Evolutionary conservation across 2,329 filamentous ascomycete genomes (phyloP), one percentile per base, ranked within the genome.

Genomic region (Mycogone perniciosa): DNA sequence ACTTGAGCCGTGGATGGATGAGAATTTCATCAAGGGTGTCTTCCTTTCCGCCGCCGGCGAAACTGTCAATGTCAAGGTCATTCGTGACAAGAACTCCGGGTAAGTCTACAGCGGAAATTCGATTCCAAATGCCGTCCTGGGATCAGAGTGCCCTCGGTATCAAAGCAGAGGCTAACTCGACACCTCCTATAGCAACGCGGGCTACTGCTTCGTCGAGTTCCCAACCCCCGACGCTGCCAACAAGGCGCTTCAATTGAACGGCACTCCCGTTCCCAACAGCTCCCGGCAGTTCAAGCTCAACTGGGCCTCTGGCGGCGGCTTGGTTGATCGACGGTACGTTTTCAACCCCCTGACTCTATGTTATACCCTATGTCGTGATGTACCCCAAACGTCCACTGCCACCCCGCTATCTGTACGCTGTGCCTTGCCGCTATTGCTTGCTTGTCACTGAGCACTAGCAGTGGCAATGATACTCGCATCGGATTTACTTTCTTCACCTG

Each of bases 171-270:
- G 13, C 50, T 52, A 13, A 52, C 45, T 8, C 37, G 7, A 34
- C n/a, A 26, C 13, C 20, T 33, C 10, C 27, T 6, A 26, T 66
- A 95, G 89, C 63, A 99, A 96, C 69, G 93, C 93, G 57, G 93
- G 93, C 54, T 99, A 99, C 75, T 99, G 92, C 75, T 99, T 99
- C 70, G 90, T 97, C 62, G 93, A 97, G 68, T 99, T 99, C 64
- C 66, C 81, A 51, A 85, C 78, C 60, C 79, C 90, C 7, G 89
- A 91, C 37, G 88, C 91, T 54, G 93, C 93, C 39, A 86, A 83
- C 63, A 96, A 96, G 77, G 93, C 93, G 35, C 80, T 99, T n/a
- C 77, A 78, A 43, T 78, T 97, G 45, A 97, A 96, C 68, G 92
- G 93, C 45, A 86, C 83, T 51, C 76, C 88, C 44, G 95, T 99